phyloP scores from a whole-genome alignment of 2,329 filamentous ascomycete genomes.

The Aspergillus sp. region DNA sequence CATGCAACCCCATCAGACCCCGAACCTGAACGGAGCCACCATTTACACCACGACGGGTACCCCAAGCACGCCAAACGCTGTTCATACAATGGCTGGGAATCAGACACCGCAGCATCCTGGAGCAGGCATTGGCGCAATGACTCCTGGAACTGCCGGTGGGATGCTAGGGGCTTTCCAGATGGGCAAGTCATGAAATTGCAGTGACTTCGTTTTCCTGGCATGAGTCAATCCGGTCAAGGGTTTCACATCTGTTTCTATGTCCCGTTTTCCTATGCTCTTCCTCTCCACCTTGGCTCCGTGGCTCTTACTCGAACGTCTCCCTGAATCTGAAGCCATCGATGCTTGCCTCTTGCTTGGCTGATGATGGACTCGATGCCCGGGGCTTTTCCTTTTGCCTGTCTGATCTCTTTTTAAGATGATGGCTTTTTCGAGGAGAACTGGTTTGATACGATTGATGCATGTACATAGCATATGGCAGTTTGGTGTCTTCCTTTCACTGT shows the following conservation, averaged over 20 bases:
- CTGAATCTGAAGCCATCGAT: background rate
- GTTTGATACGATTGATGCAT: slow-evolving; percentile 27
- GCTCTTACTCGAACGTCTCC: slow-evolving; percentile 1
- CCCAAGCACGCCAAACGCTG: slow-evolving; percentile 60
- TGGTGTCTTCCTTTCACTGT: slow-evolving; percentile 17
- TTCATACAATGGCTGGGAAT: slow-evolving; percentile 40
- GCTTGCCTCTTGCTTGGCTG: background rate
- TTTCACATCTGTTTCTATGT: slow-evolving; percentile 7
- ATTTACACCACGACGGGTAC: slow-evolving; percentile 41
- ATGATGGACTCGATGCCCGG: slow-evolving; percentile 1
- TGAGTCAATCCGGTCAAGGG: too few relatives aligned
- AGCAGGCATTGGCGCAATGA: slow-evolving; percentile 59
- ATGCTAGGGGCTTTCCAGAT: slow-evolving; percentile 62
- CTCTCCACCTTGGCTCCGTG: slow-evolving; percentile 9
- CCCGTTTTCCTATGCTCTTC: slow-evolving; percentile 3
- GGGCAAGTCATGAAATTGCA: slow-evolving; percentile 18
- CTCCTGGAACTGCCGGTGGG: slow-evolving; percentile 64
- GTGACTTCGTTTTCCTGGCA: slow-evolving; percentile 4
- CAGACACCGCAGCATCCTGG: slow-evolving; percentile 43
- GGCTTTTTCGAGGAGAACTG: slow-evolving; percentile 4
- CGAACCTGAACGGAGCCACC: slow-evolving; percentile 46
- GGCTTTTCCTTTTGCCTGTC: slow-evolving; percentile 3
- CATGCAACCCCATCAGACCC: slow-evolving; percentile 41
- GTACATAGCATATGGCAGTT: slow-evolving; percentile 26
- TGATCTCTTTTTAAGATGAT: slow-evolving; percentile 4